Evolutionary conservation across 1,284 basidiomycete species (phyloP).

Genomic region (Blastosporella zonata): DNA sequence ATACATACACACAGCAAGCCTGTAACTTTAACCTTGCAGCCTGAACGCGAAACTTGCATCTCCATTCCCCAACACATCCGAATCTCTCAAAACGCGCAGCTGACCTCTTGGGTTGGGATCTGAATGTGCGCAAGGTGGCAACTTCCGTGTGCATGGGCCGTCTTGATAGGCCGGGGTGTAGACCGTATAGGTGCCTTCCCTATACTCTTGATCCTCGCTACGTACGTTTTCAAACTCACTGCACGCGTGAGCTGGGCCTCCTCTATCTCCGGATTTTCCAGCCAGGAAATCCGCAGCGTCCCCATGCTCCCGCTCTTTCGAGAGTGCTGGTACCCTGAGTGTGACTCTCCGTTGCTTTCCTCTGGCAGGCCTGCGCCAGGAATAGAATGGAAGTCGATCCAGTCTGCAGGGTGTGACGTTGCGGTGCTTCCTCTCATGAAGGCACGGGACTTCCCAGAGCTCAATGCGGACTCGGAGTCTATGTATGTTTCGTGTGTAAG

Average conservation of each 20-base stretch:
- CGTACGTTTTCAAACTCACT: conserved; percentile 12
- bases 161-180: conserved; percentile 32
- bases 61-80: conserved; percentile 25
- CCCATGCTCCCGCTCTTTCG: conserved; percentile 19
- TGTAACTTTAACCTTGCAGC: neutral
- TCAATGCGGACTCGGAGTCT: conserved; percentile 10
- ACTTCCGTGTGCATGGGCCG: conserved; percentile 25
- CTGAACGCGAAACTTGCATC: conserved; percentile 10
- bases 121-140: conserved; percentile 31
- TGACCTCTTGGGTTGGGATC: conserved; percentile 21
- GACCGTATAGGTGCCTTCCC: conserved; percentile 36
- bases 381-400: conserved; percentile 16
- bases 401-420: conserved; percentile 7
- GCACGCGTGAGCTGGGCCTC: conserved; percentile 8
- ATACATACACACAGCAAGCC: neutral
- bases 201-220: conserved; percentile 39
- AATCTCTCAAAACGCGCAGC: conserved; percentile 28
- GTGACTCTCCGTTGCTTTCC: neutral
- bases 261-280: conserved; percentile 15
- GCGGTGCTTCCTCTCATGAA: conserved; percentile 4
- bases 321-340: neutral
- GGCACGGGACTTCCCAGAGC: conserved; percentile 10
- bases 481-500: conserved; percentile 11
- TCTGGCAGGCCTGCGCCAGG: conserved; percentile 3
- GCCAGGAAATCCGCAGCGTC: conserved; percentile 23